Evolutionary conservation across 192 early-diverging fungal species (phyloP), one percentile per base, ranked within the genome.

Genomic region (Linnemannia zychae): DNA sequence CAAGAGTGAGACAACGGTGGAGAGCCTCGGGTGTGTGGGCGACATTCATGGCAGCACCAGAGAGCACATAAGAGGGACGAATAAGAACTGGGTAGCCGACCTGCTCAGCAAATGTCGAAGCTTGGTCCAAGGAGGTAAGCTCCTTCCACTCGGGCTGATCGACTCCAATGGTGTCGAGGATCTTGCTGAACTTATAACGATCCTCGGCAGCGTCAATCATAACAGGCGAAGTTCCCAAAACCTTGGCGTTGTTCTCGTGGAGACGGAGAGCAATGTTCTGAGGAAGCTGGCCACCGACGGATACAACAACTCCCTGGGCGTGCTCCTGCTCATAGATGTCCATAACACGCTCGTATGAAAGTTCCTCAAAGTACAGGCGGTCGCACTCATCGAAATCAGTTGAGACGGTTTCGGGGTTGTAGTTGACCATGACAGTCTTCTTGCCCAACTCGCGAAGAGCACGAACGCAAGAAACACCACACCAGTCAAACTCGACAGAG

Each of bases 311-410:
- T 67, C 98, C 98, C 48, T 88, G 82, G 36, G 97, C 91, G 67
- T 88, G 71, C 91, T 99, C 97, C 44, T 93, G 83, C 88, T 98
- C 96, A 81, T 97, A 97, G 78, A 99, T 98, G 82, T 99, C 98
- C 88, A 97, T 91, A 18, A 98, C 96, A 86, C 98, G 97, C 89
- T 99, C 98, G 79, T 97, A 93, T 65, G 90, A 93, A 63, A 99
- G 90, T 84, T 98, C 96, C 88, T 99, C 98, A 91, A 98, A 99
- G 93, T 99, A 99, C n/a, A 99, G 92, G 50, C 98, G 94, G 74
- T 99, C 97, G 87, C 96, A 97, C 89, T 99, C 98, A 89, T 98
- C 98, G 84, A 97, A 99, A 87, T 99, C 98, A 33, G 98, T 98
- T 20, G 97, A 98, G 33, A 99, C 98, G 1, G 98, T 99, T 87